These are phyloP conservation scores for Botrytis pseudocinerea DNA, from an alignment of 2,329 filamentous ascomycete species.

Conservation along the genomic window DNA sequence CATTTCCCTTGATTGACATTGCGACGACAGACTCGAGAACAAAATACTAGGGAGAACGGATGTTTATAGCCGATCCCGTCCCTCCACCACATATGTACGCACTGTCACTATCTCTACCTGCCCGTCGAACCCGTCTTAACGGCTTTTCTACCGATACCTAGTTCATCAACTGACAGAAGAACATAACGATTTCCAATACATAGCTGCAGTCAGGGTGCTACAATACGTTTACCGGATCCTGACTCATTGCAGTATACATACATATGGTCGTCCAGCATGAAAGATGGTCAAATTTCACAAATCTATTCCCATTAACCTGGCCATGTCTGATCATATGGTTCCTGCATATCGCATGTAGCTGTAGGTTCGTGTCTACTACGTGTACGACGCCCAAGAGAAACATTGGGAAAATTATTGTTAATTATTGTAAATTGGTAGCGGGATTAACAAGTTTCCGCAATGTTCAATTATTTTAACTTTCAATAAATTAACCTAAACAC, in stretches of 20 bases:
- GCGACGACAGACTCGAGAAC: background rate
- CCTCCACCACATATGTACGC: background rate
- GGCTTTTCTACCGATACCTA: background rate
- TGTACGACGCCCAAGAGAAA: background rate
- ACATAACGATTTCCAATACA: background rate
- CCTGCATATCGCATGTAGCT: constrained; percentile 11
- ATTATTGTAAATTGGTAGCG: background rate
- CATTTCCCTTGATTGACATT: background rate
- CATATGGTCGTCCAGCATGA: background rate
- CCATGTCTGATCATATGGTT: constrained; percentile 17
- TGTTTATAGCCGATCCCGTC: constrained; percentile 1
- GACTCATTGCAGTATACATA: background rate
- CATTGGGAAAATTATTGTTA: no score
- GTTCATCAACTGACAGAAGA: background rate
- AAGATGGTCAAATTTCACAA: constrained; percentile 6
- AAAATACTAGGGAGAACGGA: background rate
- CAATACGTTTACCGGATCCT: background rate
- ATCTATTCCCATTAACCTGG: constrained; percentile 1
- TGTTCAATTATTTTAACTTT: background rate
- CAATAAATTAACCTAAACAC: background rate
- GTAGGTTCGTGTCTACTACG: background rate
- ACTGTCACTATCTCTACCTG: background rate
- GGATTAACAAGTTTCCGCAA: background rate
- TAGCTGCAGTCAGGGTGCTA: background rate
- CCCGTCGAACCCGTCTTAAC: background rate